phyloP scores from a whole-genome alignment of 2,329 filamentous ascomycete species.

The Fusarium sp. region DNA sequence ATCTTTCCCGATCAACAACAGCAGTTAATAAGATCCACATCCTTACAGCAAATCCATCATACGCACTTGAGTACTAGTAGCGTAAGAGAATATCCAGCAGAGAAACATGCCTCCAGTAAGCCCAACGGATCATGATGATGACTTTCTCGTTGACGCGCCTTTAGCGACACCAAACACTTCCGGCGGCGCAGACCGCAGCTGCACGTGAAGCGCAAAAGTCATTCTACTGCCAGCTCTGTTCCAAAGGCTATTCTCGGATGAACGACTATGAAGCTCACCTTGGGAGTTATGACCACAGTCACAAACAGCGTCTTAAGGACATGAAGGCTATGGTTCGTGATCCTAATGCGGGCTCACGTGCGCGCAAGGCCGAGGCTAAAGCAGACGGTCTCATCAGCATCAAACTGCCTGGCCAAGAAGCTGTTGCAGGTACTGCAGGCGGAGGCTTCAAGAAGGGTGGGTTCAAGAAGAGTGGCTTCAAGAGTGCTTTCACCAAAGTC shows the following conservation, averaged over 20 bases:
- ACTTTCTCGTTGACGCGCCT: conserved; percentile 20
- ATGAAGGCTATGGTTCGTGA: conserved; percentile 87
- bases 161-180: conserved; percentile 69
- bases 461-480: conserved; percentile 87
- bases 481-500: conserved; percentile 76
- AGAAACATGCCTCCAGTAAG: conserved; percentile 68
- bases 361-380: conserved; percentile 77
- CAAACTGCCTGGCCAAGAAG: conserved; percentile 63
- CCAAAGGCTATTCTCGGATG: conserved; percentile 94
- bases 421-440: conserved; percentile 46
- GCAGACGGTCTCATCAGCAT: conserved; percentile 77
- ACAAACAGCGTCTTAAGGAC: conserved; percentile 89
- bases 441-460: conserved; percentile 74
- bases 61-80: background rate
- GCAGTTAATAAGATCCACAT: conserved; percentile 1
- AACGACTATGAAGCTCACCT: conserved; percentile 97
- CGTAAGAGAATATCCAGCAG: background rate
- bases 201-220: conserved; percentile 82
- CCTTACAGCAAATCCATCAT: background rate
- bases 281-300: conserved; percentile 92
- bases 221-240: conserved; percentile 89
- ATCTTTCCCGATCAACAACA: conserved; percentile 18
- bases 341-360: conserved; percentile 72
- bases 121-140: conserved; percentile 54
- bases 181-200: conserved; percentile 68